These are phyloP conservation scores for Raphanus raphanistrum DNA, from an alignment of 345 rosid species.

Conservation along the genomic window DNA sequence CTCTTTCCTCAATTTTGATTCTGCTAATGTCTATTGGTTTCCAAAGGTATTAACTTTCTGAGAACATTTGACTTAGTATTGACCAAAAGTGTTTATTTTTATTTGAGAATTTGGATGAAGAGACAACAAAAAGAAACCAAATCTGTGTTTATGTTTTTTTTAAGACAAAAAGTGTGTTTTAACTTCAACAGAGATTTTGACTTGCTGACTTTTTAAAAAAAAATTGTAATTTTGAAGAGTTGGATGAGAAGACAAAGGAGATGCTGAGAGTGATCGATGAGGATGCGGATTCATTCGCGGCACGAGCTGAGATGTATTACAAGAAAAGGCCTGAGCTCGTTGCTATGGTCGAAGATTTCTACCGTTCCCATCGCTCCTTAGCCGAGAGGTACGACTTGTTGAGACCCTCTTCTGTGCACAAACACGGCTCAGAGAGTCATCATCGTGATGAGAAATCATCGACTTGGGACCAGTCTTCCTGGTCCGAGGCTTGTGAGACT, in stretches of 20 bases:
- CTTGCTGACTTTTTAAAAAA: neutral
- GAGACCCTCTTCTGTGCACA: constrained; percentile 32
- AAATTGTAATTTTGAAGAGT: constrained; percentile 20
- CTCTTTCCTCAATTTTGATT: neutral
- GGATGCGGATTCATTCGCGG: constrained; percentile 40
- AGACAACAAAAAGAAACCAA: neutral
- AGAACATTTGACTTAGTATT: neutral
- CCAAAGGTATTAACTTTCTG: neutral
- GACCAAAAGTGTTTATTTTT: neutral
- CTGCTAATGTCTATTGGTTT: neutral
- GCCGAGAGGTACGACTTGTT: constrained; percentile 40
- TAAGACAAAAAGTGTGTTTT: neutral
- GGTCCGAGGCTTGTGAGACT: constrained; percentile 38
- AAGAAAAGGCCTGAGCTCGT: constrained; percentile 42
- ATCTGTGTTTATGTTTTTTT: neutral
- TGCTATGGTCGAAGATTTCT: constrained; percentile 37
- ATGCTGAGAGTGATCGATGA: constrained; percentile 41
- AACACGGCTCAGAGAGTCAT: constrained; percentile 26
- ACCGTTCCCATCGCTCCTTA: constrained; percentile 37
- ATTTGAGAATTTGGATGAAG: neutral
- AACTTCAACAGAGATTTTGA: neutral
- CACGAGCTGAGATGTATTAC: constrained; percentile 44
- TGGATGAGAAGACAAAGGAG: constrained; percentile 33
- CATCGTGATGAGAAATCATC: constrained; percentile 32
- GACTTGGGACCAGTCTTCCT: constrained; percentile 29